These are phyloP conservation scores for Penicillium egyptiacum DNA, from an alignment of 495 filamentous ascomycete genomes.

Conservation along the genomic window DNA sequence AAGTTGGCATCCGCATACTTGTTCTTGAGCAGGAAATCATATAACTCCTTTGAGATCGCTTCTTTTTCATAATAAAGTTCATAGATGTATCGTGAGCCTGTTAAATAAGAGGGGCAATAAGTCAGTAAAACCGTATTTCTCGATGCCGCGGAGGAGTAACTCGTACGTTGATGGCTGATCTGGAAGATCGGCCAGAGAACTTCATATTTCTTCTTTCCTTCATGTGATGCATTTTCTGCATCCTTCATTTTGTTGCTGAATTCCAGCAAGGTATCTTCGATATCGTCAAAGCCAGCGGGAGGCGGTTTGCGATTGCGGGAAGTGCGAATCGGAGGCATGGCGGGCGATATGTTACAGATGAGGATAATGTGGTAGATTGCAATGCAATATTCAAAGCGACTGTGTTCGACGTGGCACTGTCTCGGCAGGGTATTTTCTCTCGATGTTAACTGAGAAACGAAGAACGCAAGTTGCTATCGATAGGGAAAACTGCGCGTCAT, in stretches of 20 bases:
- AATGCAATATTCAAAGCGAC: neutral
- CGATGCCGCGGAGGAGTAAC: neutral
- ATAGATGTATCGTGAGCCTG: conserved; percentile 86
- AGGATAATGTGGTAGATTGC: neutral
- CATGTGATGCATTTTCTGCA: conserved; percentile 77
- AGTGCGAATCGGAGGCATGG: conserved; percentile 83
- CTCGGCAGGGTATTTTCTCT: neutral
- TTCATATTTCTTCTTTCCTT: conserved; percentile 81
- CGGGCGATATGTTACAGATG: neutral
- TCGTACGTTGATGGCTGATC: conserved; percentile 87
- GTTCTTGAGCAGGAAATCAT: conserved; percentile 97
- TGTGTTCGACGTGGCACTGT: neutral
- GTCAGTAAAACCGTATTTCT: neutral
- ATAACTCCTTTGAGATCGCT: conserved; percentile 84
- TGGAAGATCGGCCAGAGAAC: conserved; percentile 96
- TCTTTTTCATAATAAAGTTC: conserved; percentile 98
- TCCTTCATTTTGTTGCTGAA: conserved; percentile 99
- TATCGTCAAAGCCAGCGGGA: conserved; percentile 91
- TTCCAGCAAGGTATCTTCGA: conserved; percentile 93
- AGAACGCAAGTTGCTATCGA: conserved; percentile 15
- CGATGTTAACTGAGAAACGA: neutral
- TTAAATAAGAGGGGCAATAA: neutral
- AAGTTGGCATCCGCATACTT: conserved; percentile 90
- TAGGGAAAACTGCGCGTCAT: conserved; percentile 24
- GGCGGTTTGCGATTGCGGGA: conserved; percentile 83